Evolutionary conservation across 441 rosid genomes (phyloP), one percentile per base, ranked within the genome.

Genomic region (Eruca vesicaria): DNA sequence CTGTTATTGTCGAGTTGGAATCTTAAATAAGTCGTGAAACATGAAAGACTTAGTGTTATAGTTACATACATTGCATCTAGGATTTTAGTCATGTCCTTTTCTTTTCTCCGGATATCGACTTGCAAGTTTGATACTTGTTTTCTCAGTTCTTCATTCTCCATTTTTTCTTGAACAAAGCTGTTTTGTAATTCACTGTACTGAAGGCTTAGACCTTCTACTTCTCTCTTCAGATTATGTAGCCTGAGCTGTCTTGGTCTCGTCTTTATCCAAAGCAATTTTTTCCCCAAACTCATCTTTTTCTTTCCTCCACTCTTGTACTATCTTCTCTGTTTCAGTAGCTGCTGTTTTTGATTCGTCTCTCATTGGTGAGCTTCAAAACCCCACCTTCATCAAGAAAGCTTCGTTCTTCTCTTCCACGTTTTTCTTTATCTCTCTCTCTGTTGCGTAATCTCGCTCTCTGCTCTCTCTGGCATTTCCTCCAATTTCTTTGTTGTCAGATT

Each of bases 61-160:
- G 58, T 2, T 9, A n/a, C 55, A 50, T 85, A 84, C 86, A 86
- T 84, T 53, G 82, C 80, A 81, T 56, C 68, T 35, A 79, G 43
- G 20, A 70, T 61, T 67, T 60, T 76, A 67, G 81, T 58, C 67
- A 83, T 81, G 69, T 77, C 85, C 20, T 89, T 85, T 83, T 87
- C 88, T 81, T 81, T 86, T 73, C 79, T 85, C 73, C 75, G 77
- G 5, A 88, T 74, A 63, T 87, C 88, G 21, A 78, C 81, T 75
- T 80, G 86, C 66, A 90, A 72, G 45, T 82, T 79, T 66, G 78
- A 71, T 45, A 89, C 73, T 75, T 86, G 89, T 78, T 86, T 82
- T 69, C 77, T 84, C 79, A 87, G 81, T 33, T 66, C 82, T 72
- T 87, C 86, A 63, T 87, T 93, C 88, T 92, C 93, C 68, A 63